Evolutionary conservation across 495 filamentous ascomycete genomes (phyloP), one percentile per base, ranked within the genome.

Genomic region (Parathielavia appendiculata): DNA sequence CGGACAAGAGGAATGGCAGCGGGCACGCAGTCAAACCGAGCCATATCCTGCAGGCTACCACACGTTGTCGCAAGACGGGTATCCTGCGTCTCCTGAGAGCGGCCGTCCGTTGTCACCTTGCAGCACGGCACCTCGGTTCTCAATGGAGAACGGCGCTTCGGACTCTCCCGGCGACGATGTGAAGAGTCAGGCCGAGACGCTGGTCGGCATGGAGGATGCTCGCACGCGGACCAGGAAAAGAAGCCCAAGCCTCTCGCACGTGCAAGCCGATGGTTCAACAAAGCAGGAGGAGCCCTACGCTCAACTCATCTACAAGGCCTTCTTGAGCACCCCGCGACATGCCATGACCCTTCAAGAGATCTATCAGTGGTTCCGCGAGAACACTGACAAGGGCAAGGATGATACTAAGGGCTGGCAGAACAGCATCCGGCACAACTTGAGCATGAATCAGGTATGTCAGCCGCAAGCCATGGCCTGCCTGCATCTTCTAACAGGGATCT

Each of bases 381-480:
- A 96, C 62, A 96, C 90, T 1, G 79, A 82, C 52, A 95, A 92
- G 65, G 84, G 81, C 2, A 86, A 76, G 46, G 79, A 79, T 39
- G 74, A 79, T 16, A 78, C 73, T 30, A 89, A 86, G 65, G 95
- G 92, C 4, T 97, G 95, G 93, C 88, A 93, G 72, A 97, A 97
- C 73, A 96, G 91, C 70, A 93, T 98, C 54, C 84, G 93, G 8
- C 93, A 98, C 66, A 98, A 98, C 65, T 75, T 98, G 0, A 96
- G 91, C 13, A 98, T 98, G 93, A 98, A 98, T 66, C 80, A 77
- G 41, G 93, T 97, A 81, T 71, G 55, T 47, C 26, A 30, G 6
- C 2, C 3, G 26, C 26, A 30, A 30, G 26, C 26, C 26, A 30
- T 2, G 38, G 17, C 17, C 19, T 10, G 9, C 2, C 16, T n/a